Conservation (phyloP, 306 rosid genomes). For the Prunus campanulata region DNA sequence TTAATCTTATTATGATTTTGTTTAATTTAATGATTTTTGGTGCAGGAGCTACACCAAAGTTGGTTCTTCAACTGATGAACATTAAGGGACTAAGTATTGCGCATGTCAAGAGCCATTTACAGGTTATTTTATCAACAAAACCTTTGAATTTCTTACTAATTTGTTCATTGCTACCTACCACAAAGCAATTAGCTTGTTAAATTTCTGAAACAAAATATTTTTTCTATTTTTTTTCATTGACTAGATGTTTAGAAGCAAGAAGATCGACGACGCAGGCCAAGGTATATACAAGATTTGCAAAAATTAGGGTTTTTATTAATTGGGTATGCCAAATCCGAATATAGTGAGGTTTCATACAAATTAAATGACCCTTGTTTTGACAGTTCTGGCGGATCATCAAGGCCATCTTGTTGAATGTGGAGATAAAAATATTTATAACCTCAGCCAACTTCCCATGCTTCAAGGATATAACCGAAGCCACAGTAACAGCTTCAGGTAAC, state of each 20-base stretch:
- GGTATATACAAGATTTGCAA: conserved; percentile 39
- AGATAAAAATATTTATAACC: conserved; percentile 69
- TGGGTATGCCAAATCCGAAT: neutral
- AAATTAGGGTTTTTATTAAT: conserved; percentile 24
- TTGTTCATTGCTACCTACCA: neutral
- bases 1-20: neutral
- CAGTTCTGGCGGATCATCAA: conserved; percentile 56
- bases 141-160: neutral
- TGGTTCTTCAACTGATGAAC: conserved; percentile 97
- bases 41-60: conserved; percentile 93
- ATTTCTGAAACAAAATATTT: neutral
- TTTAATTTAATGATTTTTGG: conserved; percentile 9
- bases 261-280: conserved; percentile 61
- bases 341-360: neutral
- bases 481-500: conserved; percentile 46
- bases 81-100: conserved; percentile 88
- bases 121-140: conserved; percentile 38
- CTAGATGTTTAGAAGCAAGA: conserved; percentile 94
- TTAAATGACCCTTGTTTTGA: conserved; percentile 14
- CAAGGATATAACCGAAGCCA: conserved; percentile 64
- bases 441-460: conserved; percentile 87
- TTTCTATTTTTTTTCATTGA: neutral
- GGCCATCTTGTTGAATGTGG: conserved; percentile 61
- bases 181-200: neutral
- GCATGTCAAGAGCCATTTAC: conserved; percentile 98